Conservation (phyloP, 1,284 basidiomycete species). For the Papiliotrema terrestris region DNA sequence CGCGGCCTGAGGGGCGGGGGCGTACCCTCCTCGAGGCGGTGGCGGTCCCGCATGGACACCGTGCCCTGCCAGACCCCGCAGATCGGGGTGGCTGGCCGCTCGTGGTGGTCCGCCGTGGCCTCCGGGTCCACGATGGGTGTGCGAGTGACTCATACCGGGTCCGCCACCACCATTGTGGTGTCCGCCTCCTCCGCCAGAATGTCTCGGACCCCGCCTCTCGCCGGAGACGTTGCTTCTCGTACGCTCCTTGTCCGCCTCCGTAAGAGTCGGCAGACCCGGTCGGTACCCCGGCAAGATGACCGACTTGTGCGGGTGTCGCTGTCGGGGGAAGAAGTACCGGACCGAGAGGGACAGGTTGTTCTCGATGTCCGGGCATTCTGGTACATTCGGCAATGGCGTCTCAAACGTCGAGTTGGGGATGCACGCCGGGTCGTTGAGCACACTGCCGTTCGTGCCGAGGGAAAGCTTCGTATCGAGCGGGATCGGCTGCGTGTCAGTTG, state of each 20-base stretch:
- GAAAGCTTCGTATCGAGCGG: constrained; percentile 66
- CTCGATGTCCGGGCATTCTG: constrained; percentile 65
- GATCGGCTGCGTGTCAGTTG: constrained; percentile 40
- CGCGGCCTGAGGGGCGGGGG: neutral
- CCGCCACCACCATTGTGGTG: constrained; percentile 9
- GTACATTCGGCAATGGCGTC: constrained; percentile 59
- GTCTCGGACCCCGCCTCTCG: constrained; percentile 11
- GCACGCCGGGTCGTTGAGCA: constrained; percentile 79
- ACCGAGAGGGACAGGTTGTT: constrained; percentile 85
- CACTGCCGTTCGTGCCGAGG: constrained; percentile 73
- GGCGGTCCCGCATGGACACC: constrained; percentile 6
- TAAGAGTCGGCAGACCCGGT: constrained; percentile 62
- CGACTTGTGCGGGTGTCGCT: constrained; percentile 79
- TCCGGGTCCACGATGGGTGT: neutral
- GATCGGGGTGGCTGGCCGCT: neutral
- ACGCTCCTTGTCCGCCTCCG: constrained; percentile 68
- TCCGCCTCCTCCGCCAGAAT: constrained; percentile 7
- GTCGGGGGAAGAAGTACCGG: constrained; percentile 84
- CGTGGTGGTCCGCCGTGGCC: constrained; percentile 8
- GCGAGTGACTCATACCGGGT: constrained; percentile 15
- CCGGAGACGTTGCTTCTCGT: constrained; percentile 51
- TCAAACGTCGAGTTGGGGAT: constrained; percentile 88
- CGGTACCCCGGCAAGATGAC: constrained; percentile 73
- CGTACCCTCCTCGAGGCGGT: neutral
- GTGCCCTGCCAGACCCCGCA: constrained; percentile 8